A percentile compares a stretch with the other conserved stretches of the same genome.
phyloP scores from a whole-genome alignment of 2,329 filamentous ascomycete species.

The Cercospora janseana region DNA sequence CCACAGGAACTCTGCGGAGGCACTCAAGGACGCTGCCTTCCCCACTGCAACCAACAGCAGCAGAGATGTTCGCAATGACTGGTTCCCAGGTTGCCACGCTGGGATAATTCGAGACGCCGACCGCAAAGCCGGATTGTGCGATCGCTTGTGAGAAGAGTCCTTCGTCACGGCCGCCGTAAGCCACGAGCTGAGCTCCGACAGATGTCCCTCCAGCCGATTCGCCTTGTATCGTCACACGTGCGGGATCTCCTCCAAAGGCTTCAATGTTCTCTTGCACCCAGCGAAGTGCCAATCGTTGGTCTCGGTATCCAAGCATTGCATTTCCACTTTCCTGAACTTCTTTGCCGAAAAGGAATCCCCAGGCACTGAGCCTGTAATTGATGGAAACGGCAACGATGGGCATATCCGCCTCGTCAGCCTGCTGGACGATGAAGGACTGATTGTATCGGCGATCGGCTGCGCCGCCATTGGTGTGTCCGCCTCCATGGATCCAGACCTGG shows the following conservation, averaged over 20 bases:
- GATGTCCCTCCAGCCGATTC: slow-evolving; percentile 42
- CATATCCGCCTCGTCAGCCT: slow-evolving; percentile 28
- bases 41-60: slow-evolving; percentile 24
- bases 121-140: slow-evolving; percentile 49
- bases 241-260: slow-evolving; percentile 33
- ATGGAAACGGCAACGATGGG: slow-evolving; percentile 58
- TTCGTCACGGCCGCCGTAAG: slow-evolving; percentile 56
- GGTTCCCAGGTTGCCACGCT: slow-evolving; percentile 28
- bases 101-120: slow-evolving; percentile 19
- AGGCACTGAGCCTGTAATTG: slow-evolving; percentile 63
- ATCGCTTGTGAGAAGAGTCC: slow-evolving; percentile 56
- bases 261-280: slow-evolving; percentile 42
- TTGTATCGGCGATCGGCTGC: slow-evolving; percentile 32
- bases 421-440: slow-evolving; percentile 33
- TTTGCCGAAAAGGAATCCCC: slow-evolving; percentile 65
- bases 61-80: slow-evolving; percentile 32
- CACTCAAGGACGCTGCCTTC: slow-evolving; percentile 39
- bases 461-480: slow-evolving; percentile 28
- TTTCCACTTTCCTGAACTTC: slow-evolving; percentile 54
- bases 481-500: slow-evolving; percentile 26
- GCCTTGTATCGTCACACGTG: slow-evolving; percentile 31
- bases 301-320: slow-evolving; percentile 45
- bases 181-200: slow-evolving; percentile 52
- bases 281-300: slow-evolving; percentile 40
- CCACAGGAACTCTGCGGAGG: slow-evolving; percentile 25